Evolutionary conservation across 768 basidiomycete genomes (phyloP), one percentile per base, ranked within the genome.

Genomic region (Macrolepiota fuliginosa): DNA sequence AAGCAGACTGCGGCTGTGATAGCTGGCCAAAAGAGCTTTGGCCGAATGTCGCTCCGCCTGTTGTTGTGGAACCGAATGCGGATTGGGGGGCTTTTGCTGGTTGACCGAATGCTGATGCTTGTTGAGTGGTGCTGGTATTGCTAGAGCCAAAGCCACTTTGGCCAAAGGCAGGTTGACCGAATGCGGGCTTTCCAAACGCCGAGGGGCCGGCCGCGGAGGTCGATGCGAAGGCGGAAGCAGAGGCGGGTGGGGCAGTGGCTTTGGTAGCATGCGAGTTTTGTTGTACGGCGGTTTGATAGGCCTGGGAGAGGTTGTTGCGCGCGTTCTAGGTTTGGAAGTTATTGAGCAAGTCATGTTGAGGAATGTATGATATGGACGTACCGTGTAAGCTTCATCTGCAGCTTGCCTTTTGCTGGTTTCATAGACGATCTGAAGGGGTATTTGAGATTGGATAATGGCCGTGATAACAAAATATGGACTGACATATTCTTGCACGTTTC

Each of bases 401-500:
- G 80, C 75, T 6, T 79, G 64, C 35, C 83, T 87, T 65, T 80
- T 79, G 32, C 79, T 78, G 4, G 77, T 70, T 73, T 92, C 90
- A 62, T 87, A 90, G 65, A 82, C 61, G 2, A 71, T 47, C 80
- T 66, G 76, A 65, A 83, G 85, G 22, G 3, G 3, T 12, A n/a
- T 27, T 32, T 54, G 45, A 17, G 46, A 27, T 29, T 45, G 35
- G 25, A 11, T n/a, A 11, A 0, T 22, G 19, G 24, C 7, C 45
- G 45, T 29, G 27, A 56, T 56, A 42, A 37, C 58, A 10, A 27
- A 0, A 36, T 15, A 27, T 17, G 3, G n/a, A 78, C 88, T 64
- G 65, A 92, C 93, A 71, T 94, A 94, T 78, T 86, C 85, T 40
- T 82, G 78, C 6, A 76, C 65, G 53, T 80, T 86, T 19, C 86